Conservation (phyloP, 306 rosid species). For the Pueraria montana region DNA sequence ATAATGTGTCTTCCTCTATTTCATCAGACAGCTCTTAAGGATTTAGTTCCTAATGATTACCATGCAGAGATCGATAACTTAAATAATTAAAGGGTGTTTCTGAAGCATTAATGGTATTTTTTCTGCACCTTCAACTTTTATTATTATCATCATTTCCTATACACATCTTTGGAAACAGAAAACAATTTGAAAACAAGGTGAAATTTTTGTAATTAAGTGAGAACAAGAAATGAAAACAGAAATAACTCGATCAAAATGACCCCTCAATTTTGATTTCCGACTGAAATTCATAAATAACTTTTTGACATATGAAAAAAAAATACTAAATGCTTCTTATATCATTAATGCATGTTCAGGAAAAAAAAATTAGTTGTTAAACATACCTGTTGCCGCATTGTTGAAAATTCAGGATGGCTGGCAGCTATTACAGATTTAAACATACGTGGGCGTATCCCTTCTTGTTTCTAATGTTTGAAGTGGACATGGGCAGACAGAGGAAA, state of each 20-base stretch:
- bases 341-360: neutral
- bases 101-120: no score
- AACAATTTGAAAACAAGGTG: no score
- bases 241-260: neutral
- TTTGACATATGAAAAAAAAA: conserved; percentile 9
- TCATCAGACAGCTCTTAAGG: no score
- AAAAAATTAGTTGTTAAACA: conserved; percentile 40
- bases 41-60: no score
- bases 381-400: conserved; percentile 97
- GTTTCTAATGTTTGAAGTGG: conserved; percentile 62
- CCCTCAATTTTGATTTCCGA: conserved; percentile 23
- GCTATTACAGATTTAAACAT: conserved; percentile 97
- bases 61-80: no score
- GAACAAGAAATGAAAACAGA: neutral
- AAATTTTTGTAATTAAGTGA: neutral
- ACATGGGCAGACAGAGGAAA: conserved; percentile 22
- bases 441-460: conserved; percentile 86
- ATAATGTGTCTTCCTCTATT: no score
- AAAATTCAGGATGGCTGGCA: conserved; percentile 97
- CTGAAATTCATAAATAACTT: conserved; percentile 16
- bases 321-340: neutral
- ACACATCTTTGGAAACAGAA: no score
- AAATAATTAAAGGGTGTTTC: no score
- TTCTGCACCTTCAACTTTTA: no score
- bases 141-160: no score